These are phyloP conservation scores for Emericellopsis atlantica DNA, from an alignment of 2,329 filamentous ascomycete genomes.

Conservation along the genomic window DNA sequence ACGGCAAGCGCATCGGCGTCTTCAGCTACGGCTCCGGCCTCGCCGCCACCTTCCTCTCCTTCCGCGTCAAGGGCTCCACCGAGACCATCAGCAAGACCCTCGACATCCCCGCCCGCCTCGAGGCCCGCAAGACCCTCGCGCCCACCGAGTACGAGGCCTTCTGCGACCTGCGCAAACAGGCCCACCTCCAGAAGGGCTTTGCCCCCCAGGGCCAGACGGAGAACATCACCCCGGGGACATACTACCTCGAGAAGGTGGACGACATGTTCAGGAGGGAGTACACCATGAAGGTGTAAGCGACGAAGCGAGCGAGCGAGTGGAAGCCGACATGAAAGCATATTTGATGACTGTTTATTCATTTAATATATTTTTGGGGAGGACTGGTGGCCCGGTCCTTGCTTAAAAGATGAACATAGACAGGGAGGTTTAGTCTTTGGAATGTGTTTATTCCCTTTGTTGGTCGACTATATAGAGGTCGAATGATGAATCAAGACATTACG, in stretches of 20 bases:
- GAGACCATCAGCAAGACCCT: constrained; percentile 55
- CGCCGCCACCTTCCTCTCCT: constrained; percentile 58
- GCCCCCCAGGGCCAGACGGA: constrained; percentile 55
- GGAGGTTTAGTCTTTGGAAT: no score
- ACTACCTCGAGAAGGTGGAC: constrained; percentile 71
- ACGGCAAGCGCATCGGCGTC: constrained; percentile 61
- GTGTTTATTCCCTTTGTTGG: no score
- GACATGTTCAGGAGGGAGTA: constrained; percentile 81
- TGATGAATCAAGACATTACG: no score
- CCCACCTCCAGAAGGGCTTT: constrained; percentile 72
- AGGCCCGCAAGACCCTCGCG: constrained; percentile 50
- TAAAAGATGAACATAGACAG: no score
- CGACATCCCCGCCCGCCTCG: constrained; percentile 56
- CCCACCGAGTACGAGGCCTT: constrained; percentile 68
- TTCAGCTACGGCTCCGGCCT: constrained; percentile 75
- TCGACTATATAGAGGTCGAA: no score
- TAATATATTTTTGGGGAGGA: no score
- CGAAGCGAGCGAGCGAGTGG: neutral
- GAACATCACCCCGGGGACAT: constrained; percentile 53
- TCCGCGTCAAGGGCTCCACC: constrained; percentile 61
- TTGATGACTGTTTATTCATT: no score
- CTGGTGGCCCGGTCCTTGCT: no score
- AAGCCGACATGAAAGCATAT: neutral
- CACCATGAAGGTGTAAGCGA: constrained; percentile 53
- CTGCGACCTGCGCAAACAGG: constrained; percentile 71